A percentile compares a stretch with the other conserved stretches of the same genome.
Conservation (phyloP, 1,139 yeast species). For the Yamadazyma atmosphaerica region DNA sequence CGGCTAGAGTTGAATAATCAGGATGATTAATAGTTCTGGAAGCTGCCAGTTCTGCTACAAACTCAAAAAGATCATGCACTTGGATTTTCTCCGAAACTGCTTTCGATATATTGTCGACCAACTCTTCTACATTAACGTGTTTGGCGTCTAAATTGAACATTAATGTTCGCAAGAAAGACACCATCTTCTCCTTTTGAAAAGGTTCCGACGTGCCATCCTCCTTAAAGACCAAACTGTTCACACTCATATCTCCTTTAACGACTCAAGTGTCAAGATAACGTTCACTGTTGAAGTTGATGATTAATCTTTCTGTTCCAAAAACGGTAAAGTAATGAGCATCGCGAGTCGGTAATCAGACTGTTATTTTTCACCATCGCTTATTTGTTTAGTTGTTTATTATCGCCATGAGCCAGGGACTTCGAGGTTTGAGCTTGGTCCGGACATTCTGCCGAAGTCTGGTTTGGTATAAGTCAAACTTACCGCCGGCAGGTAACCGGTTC, state of each 20-base stretch:
- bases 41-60: conserved; percentile 47
- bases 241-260: conserved; percentile 1
- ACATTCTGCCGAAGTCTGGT: background rate
- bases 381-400: too few species aligned
- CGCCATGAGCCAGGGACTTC: background rate
- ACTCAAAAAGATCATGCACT: conserved; percentile 32
- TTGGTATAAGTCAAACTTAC: background rate
- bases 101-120: conserved; percentile 21
- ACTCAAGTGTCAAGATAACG: background rate
- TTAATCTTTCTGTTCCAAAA: background rate
- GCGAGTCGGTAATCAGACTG: too few species aligned
- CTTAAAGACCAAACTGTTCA: conserved; percentile 2
- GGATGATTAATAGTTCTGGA: conserved; percentile 46
- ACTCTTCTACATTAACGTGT: conserved; percentile 21
- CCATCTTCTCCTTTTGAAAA: conserved; percentile 17
- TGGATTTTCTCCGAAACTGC: conserved; percentile 37
- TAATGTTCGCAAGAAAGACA: conserved; percentile 17
- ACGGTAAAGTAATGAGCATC: conserved; percentile 1
- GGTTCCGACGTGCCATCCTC: conserved; percentile 11
- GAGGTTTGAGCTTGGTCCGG: background rate
- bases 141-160: conserved; percentile 20
- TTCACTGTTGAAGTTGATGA: background rate
- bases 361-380: too few species aligned
- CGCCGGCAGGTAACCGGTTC: background rate
- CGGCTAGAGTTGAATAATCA: conserved; percentile 48